Base-by-base conservation (phyloP, 495 filamentous ascomycete species). In the Neurospora discreta region DNA sequence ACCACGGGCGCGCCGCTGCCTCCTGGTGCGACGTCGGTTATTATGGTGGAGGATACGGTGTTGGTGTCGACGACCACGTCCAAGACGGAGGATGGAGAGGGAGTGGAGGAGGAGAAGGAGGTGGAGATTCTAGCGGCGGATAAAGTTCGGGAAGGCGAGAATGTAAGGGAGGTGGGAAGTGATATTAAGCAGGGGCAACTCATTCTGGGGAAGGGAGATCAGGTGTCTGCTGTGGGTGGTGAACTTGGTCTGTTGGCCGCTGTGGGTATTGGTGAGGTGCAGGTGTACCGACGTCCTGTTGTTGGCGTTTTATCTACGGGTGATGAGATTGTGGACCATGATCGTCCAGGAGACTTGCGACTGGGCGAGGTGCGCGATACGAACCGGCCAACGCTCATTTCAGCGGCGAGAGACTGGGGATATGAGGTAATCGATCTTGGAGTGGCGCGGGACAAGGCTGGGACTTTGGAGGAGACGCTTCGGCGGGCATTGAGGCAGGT, bases 21-120 rank as follows among this genome's bases (percentile, higher is more conserved):
- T 5, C 88, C 89, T 0, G 93, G 94, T 5, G 93, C 95, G 15
- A 97, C 91, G 44, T 89, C 94, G 3, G 95, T 98, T 18, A 91
- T 97, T 26, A 99, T 98, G 96, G 95, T 98, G 3, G 95, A 99
- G 82, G 95, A 98, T 76, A 98, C 95, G 0, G 81, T 88, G 2
- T 80, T 98, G 13, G 88, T 84, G 44, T 87, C 85, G 4, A 86
- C 97, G 44, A 87, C 85, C 4, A 86, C 97, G 71, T 95, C 98
- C 80, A 95, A 98, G 81, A 89, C 88, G n/a, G 90, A 91, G 36
- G 86, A 98, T 10, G 92, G 96, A 77, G 89, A 92, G 0, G 93
- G 94, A 73, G 91, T 86, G 71, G 94, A 96, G 72, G 95, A 99
- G 80, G 95, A 99, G 80, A 89, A 89, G 20, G 90, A 91, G 33